Evolutionary conservation across 306 rosid species (phyloP).

Genomic region (Dryas octopetala): DNA sequence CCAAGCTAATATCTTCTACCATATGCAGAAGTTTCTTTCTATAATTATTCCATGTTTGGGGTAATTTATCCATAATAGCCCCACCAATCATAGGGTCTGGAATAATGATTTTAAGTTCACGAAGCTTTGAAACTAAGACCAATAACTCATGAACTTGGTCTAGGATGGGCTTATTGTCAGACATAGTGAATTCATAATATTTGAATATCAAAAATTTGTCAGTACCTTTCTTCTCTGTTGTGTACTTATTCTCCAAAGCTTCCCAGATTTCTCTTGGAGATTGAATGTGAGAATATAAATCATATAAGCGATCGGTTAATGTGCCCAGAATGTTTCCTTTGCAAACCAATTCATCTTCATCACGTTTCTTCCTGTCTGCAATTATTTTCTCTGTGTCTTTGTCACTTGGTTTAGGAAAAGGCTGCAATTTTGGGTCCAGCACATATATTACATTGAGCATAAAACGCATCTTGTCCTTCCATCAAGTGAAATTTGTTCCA

Average conservation of each 20-base stretch:
- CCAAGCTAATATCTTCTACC: background rate
- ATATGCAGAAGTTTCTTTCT: background rate
- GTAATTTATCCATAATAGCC: slow-evolving; percentile 14
- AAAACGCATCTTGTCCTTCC: background rate
- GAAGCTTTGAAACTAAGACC: background rate
- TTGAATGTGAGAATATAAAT: background rate
- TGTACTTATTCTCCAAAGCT: background rate
- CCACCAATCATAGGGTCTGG: background rate
- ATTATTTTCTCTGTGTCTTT: background rate
- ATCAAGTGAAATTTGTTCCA: slow-evolving; percentile 6
- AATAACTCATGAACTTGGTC: slow-evolving; percentile 20
- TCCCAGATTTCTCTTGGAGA: background rate
- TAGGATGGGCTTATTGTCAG: background rate
- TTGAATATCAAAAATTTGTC: background rate
- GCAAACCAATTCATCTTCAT: slow-evolving; percentile 5
- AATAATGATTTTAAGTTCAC: background rate
- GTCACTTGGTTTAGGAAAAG: background rate
- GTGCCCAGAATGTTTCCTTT: background rate
- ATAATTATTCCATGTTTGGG: background rate
- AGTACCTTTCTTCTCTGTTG: background rate
- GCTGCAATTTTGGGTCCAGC: background rate
- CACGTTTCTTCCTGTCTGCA: background rate
- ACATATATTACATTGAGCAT: background rate
- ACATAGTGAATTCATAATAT: slow-evolving; percentile 12
- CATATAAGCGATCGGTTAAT: background rate